Evolutionary conservation across 805 yeast genomes (phyloP).

Genomic region (Candida nitratophila): DNA sequence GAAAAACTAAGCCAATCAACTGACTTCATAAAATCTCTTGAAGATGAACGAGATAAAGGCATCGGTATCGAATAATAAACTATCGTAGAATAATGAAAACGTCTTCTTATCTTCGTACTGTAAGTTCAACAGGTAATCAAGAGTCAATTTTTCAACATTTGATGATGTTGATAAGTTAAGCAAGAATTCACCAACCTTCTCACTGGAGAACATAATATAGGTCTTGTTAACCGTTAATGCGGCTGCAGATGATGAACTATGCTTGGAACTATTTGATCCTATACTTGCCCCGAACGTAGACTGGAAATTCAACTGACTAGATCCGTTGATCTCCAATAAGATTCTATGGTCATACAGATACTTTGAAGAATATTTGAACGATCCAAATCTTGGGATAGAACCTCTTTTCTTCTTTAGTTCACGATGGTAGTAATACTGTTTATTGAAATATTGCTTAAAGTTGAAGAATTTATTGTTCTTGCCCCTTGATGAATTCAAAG

Average conservation of each 20-base stretch:
- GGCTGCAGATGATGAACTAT: constrained; percentile 31
- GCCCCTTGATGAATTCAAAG: constrained; percentile 21
- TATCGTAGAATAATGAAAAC: constrained; percentile 56
- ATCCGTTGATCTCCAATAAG: constrained; percentile 37
- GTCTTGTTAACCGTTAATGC: constrained; percentile 48
- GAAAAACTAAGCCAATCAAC: not conserved
- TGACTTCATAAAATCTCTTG: constrained; percentile 59
- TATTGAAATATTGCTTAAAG: constrained; percentile 53
- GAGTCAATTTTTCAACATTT: constrained; percentile 31
- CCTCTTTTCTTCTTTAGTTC: constrained; percentile 61
- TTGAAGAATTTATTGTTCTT: constrained; percentile 22
- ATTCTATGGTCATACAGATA: constrained; percentile 70
- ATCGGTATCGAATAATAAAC: constrained; percentile 63
- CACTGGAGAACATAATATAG: constrained; percentile 69
- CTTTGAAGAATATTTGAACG: constrained; percentile 69
- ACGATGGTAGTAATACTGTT: constrained; percentile 69
- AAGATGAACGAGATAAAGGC: constrained; percentile 63
- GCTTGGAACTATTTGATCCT: not conserved
- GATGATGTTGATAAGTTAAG: constrained; percentile 57
- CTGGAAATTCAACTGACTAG: constrained; percentile 33
- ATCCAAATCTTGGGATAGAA: constrained; percentile 66
- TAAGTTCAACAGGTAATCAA: constrained; percentile 63
- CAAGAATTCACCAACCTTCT: constrained; percentile 61
- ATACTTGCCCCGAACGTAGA: constrained; percentile 2
- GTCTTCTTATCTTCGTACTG: constrained; percentile 62